Evolutionary conservation across 768 basidiomycete genomes (phyloP), one percentile per base, ranked within the genome.

Genomic region (Chalciporus sphaerocephalus): DNA sequence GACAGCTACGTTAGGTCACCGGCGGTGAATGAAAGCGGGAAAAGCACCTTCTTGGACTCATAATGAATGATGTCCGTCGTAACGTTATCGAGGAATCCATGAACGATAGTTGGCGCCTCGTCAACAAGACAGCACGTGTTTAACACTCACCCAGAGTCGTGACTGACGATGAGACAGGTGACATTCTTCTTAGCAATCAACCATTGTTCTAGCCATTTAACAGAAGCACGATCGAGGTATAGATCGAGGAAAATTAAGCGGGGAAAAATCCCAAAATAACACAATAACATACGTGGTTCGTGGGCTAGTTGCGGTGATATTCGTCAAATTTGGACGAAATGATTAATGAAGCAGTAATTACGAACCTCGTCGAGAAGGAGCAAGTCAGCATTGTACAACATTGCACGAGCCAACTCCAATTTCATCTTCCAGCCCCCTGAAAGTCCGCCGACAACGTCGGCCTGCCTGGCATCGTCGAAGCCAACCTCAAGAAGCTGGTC

Each of bases 361-460:
- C 57, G 51, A 51, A 87, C 85, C 78, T 93, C 92, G 58, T 94
- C 87, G n/a, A 90, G 78, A 38, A 90, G 71, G 11, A 90, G 74
- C 27, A 90, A 72, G 67, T 90, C 87, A 10, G 89, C 94, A 57
- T 94, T 92, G 72, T 95, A 94, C 40, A 97, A 72, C 92, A 98
- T 98, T 11, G 94, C 95, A 54, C 94, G 75, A 7, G 92, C 92
- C 32, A 98, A 78, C 64, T 97, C 94, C 42, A 97, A 79, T 68
- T 96, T 96, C 94, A 98, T 97, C 74, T 98, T 98, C 94, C 94
- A 98, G 34, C 95, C 94, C 58, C 95, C 95, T 12, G 93, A 96
- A 50, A 97, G 73, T 33, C 89, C 85, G 38, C 87, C 92, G 49
- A 97, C 93, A 41, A 79, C 71, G 56, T 95, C 89, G 32, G 78